These are phyloP conservation scores for Chrysopogon serrulatus DNA, from an alignment of 176 grass and related monocot species.

Conservation along the genomic window DNA sequence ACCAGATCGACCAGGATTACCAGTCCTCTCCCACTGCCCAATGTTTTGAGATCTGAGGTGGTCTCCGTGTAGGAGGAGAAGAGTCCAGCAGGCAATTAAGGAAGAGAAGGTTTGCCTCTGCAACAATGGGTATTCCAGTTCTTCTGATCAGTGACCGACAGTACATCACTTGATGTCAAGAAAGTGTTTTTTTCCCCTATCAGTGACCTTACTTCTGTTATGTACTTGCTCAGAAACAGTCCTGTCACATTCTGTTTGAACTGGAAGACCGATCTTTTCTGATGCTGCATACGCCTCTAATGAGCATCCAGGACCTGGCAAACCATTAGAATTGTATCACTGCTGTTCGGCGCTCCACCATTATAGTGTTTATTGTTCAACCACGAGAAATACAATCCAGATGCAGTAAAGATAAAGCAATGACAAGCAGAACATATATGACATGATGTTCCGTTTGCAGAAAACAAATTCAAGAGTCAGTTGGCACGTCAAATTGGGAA, in stretches of 20 bases:
- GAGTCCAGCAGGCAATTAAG: conserved; percentile 43
- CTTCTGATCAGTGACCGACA: background rate
- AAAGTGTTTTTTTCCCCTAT: background rate
- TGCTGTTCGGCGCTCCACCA: no score
- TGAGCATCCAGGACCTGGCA: conserved; percentile 84
- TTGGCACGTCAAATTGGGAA: background rate
- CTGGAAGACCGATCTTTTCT: conserved; percentile 80
- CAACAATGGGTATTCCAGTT: background rate
- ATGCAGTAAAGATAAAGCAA: background rate
- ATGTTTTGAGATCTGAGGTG: conserved; percentile 64
- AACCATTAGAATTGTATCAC: background rate
- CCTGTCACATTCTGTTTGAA: conserved; percentile 59
- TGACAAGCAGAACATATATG: background rate
- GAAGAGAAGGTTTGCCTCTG: conserved; percentile 93
- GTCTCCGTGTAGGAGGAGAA: conserved; percentile 86
- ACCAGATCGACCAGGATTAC: conserved; percentile 9
- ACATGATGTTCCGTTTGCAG: background rate
- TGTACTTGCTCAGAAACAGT: conserved; percentile 77
- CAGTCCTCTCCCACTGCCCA: conserved; percentile 67
- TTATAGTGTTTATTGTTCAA: background rate
- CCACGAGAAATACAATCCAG: no score
- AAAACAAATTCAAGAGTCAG: background rate
- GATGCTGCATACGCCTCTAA: conserved; percentile 93
- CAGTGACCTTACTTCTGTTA: conserved; percentile 60
- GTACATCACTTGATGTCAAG: background rate